Evolutionary conservation across 768 basidiomycete genomes (phyloP).

Genomic region (Leccinum uliginosum): DNA sequence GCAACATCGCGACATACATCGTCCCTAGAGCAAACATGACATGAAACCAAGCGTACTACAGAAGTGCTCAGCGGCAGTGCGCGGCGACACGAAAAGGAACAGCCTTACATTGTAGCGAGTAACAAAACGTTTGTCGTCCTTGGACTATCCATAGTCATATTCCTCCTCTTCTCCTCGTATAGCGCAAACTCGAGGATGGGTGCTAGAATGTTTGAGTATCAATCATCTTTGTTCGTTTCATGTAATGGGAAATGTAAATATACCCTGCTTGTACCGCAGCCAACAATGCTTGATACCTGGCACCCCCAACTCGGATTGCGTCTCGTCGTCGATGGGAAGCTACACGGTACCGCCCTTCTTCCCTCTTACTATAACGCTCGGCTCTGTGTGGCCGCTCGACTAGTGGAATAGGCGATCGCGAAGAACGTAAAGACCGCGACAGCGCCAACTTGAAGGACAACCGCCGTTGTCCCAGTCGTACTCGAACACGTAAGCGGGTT

Average conservation of each 20-base stretch:
- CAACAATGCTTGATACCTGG: conserved; percentile 88
- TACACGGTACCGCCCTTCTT: conserved; percentile 63
- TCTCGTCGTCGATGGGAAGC: conserved; percentile 48
- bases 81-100: not conserved
- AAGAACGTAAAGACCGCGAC: conserved; percentile 97
- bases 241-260: conserved; percentile 16
- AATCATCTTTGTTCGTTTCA: not conserved
- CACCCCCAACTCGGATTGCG: conserved; percentile 65
- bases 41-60: conserved; percentile 97
- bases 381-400: conserved; percentile 92
- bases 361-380: conserved; percentile 79
- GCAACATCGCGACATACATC: conserved; percentile 96
- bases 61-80: not conserved
- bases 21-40: conserved; percentile 92
- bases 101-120: conserved; percentile 86
- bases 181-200: conserved; percentile 92
- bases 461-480: conserved; percentile 77
- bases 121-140: conserved; percentile 90
- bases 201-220: conserved; percentile 40
- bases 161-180: conserved; percentile 73
- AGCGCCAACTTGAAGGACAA: conserved; percentile 88
- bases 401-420: conserved; percentile 97
- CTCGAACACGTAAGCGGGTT: conserved; percentile 68
- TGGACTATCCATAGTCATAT: conserved; percentile 64
- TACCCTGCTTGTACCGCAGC: conserved; percentile 97